phyloP scores from a whole-genome alignment of 23 red algal species.

The Pyropia haitanensis region DNA sequence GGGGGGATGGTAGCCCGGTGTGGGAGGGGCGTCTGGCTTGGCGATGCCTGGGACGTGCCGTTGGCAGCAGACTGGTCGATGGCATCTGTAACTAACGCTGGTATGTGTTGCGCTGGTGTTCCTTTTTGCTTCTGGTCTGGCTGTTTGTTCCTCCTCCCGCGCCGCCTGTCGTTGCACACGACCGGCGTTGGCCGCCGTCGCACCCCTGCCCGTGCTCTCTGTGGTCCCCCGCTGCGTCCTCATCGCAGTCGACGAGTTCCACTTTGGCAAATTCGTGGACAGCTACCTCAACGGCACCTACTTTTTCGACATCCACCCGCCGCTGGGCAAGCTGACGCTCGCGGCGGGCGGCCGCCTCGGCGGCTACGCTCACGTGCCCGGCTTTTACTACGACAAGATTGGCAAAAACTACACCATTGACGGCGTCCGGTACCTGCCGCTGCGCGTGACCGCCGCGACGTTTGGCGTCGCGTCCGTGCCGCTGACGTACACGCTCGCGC shows the following conservation, averaged over 20 bases:
- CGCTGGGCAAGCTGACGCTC: slow-evolving; percentile 92
- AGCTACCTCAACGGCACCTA: slow-evolving; percentile 63
- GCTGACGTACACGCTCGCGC: slow-evolving; percentile 72
- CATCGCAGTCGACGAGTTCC: slow-evolving; percentile 62
- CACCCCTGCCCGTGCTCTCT: background rate
- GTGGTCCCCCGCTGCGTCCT: too few species aligned
- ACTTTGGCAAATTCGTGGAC: slow-evolving; percentile 90
- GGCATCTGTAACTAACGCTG: too few species aligned
- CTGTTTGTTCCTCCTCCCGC: too few species aligned
- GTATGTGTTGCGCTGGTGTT: too few species aligned
- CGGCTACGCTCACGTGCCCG: slow-evolving; percentile 41
- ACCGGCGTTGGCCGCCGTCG: too few species aligned
- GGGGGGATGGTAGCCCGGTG: too few species aligned
- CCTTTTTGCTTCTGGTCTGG: too few species aligned
- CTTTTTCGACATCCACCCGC: slow-evolving; percentile 99
- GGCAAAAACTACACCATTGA: slow-evolving; percentile 49
- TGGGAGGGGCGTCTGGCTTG: too few species aligned
- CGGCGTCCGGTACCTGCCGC: slow-evolving; percentile 45
- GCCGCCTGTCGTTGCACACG: too few species aligned
- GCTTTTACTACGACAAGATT: slow-evolving; percentile 72
- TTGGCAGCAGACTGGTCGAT: too few species aligned
- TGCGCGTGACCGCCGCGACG: slow-evolving; percentile 65
- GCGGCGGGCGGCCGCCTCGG: slow-evolving; percentile 37
- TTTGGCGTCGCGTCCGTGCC: slow-evolving; percentile 74
- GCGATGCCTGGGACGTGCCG: too few species aligned